Evolutionary conservation across 139 green algal genomes (phyloP).

Genomic region (Eudorina sp.): DNA sequence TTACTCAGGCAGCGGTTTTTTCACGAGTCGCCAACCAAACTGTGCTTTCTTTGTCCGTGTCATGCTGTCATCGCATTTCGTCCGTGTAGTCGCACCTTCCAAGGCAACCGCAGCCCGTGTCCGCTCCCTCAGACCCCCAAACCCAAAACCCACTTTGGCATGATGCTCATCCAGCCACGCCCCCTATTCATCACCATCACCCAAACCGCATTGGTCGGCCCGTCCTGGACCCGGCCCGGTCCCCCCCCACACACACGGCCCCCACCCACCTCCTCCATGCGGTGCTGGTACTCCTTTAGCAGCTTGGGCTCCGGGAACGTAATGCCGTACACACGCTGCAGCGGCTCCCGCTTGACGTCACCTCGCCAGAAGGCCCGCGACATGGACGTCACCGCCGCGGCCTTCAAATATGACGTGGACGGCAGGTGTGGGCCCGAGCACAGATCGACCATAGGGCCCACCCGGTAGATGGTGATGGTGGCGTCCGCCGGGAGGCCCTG

Average conservation of each 20-base stretch:
- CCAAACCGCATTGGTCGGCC: too few species aligned
- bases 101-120: too few species aligned
- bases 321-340: constrained; percentile 97
- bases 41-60: too few species aligned
- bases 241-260: background rate
- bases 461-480: constrained; percentile 92
- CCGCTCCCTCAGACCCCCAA: too few species aligned
- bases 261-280: constrained; percentile 73
- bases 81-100: too few species aligned
- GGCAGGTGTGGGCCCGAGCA: constrained; percentile 96
- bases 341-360: constrained; percentile 63
- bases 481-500: constrained; percentile 83
- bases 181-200: too few species aligned
- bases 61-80: too few species aligned
- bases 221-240: too few species aligned
- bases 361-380: constrained; percentile 92
- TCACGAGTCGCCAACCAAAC: too few species aligned
- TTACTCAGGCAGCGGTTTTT: too few species aligned
- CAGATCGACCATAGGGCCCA: constrained; percentile 97
- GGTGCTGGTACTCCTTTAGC: constrained; percentile 96
- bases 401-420: constrained; percentile 81
- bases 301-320: constrained; percentile 95
- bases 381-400: constrained; percentile 81
- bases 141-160: too few species aligned
- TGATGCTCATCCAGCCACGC: too few species aligned